Base-by-base conservation (phyloP, 257 asterid genomes). In the Ehretia macrophylla region DNA sequence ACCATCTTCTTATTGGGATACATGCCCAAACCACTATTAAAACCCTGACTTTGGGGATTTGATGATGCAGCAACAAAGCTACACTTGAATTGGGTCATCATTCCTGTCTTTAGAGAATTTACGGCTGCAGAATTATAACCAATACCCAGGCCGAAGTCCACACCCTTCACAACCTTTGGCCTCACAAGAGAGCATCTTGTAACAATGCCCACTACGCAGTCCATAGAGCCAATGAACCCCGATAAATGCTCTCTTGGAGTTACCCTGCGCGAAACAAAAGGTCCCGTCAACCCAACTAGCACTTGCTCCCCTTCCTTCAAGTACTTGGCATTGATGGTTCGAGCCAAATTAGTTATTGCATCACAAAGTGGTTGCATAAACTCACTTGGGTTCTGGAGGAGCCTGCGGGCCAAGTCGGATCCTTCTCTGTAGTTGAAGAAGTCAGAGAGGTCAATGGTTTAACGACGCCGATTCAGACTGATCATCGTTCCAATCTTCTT, bases 201-300 rank as follows among this genome's bases (percentile, higher is more conserved):
- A 14, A 92, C 74, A 52, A 92, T 92, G 69, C 99, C 99, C 71
- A 88, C 94, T 10, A 92, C 93, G 52, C 97, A 86, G 68, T 88
- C 99, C 79, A 86, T 86, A 20, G 97, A 86, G 32, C 99, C 99
- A 32, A 92, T 92, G 73, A 88, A 92, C 52, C 86, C 85, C 27
- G 99, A 92, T 72, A 92, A 68, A 55, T 88, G 96, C 64, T 92
- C 99, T 58, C 98, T 78, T 2, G 98, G 98, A 6, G 98, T 92
- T 58, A 92, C 96, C 76, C 87, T 83, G 56, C 96, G 85, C 1
- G 97, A 88, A 75, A 88, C 97, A 65, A 92, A 88, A 35, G 97
- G 98, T 55, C 98, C 98, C 68, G 83, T 93, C 19, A 92, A 83
- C 61, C 99, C 99, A 64, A 92, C 96, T 54, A 82, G 69, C 45